phyloP scores from a whole-genome alignment of 2,329 filamentous ascomycete species.

The Fusarium gaditjirri region DNA sequence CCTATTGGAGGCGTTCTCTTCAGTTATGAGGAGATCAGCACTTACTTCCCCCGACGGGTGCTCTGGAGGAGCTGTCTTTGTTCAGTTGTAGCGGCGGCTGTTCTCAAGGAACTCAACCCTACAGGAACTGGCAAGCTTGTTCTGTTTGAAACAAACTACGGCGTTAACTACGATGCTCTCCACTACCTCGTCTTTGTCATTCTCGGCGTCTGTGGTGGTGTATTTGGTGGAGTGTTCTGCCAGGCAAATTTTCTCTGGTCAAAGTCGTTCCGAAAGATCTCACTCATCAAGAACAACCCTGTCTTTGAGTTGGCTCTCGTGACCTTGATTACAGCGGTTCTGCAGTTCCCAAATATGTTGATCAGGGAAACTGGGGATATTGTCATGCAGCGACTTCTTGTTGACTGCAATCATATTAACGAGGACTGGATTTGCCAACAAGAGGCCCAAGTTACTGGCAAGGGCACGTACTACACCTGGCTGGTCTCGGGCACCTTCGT shows the following conservation, averaged over 20 bases:
- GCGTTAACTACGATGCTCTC: conserved; percentile 21
- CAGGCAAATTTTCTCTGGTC: conserved; percentile 23
- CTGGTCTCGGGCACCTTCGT: conserved; percentile 18
- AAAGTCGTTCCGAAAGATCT: conserved; percentile 13
- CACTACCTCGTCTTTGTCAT: conserved; percentile 23
- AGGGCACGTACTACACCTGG: conserved; percentile 25
- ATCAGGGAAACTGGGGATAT: conserved; percentile 32
- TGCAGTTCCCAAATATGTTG: conserved; percentile 22
- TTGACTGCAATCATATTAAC: conserved; percentile 15
- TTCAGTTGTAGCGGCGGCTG: conserved; percentile 19
- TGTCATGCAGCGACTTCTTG: conserved; percentile 22
- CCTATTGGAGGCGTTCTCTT: conserved; percentile 28
- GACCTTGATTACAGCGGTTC: conserved; percentile 1
- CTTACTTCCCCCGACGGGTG: conserved; percentile 23
- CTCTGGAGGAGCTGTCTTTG: conserved; percentile 30
- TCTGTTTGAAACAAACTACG: conserved; percentile 32
- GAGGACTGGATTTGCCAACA: conserved; percentile 30
- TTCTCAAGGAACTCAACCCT: conserved; percentile 27
- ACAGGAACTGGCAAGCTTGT: conserved; percentile 27
- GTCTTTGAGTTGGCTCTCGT: conserved; percentile 19
- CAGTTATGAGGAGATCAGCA: conserved; percentile 36
- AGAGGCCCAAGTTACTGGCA: conserved; percentile 9
- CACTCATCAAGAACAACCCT: conserved; percentile 14
- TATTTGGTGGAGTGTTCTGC: conserved; percentile 28
- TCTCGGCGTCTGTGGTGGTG: conserved; percentile 18